Conservation (phyloP, 768 basidiomycete species). For the Tylopilus sp. region DNA sequence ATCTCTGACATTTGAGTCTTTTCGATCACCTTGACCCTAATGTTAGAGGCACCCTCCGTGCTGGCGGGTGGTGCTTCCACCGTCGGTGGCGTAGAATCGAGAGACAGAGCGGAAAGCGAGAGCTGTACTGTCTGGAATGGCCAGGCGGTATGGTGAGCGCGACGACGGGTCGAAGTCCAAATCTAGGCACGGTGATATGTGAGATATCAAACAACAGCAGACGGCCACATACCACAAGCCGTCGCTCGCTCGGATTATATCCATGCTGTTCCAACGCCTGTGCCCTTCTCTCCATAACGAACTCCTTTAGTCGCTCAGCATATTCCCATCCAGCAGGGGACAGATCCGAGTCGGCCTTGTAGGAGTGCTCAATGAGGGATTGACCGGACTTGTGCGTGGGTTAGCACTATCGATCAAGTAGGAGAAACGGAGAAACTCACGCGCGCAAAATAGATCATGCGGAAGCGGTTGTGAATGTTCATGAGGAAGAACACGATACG, state of each 20-base stretch:
- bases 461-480: conserved; percentile 95
- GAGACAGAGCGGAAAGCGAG: conserved; percentile 10
- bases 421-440: conserved; percentile 42
- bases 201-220: neutral
- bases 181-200: conserved; percentile 49
- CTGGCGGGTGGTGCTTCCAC: neutral
- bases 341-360: conserved; percentile 96
- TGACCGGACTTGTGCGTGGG: conserved; percentile 75
- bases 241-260: conserved; percentile 54
- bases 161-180: conserved; percentile 93
- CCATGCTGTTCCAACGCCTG: conserved; percentile 74
- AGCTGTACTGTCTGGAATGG: conserved; percentile 61
- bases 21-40: conserved; percentile 82
- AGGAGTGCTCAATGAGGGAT: conserved; percentile 96
- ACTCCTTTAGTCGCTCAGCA: conserved; percentile 83
- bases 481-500: conserved; percentile 98
- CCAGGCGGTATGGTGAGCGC: conserved; percentile 95
- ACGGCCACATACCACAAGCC: conserved; percentile 54
- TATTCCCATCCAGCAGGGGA: conserved; percentile 97
- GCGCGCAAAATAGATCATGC: conserved; percentile 95
- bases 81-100: conserved; percentile 2
- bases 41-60: conserved; percentile 18
- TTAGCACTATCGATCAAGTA: neutral
- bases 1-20: conserved; percentile 98
- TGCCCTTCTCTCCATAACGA: conserved; percentile 79